Evolutionary conservation across 1,284 basidiomycete species (phyloP).

Genomic region (Puccinia hordei): DNA sequence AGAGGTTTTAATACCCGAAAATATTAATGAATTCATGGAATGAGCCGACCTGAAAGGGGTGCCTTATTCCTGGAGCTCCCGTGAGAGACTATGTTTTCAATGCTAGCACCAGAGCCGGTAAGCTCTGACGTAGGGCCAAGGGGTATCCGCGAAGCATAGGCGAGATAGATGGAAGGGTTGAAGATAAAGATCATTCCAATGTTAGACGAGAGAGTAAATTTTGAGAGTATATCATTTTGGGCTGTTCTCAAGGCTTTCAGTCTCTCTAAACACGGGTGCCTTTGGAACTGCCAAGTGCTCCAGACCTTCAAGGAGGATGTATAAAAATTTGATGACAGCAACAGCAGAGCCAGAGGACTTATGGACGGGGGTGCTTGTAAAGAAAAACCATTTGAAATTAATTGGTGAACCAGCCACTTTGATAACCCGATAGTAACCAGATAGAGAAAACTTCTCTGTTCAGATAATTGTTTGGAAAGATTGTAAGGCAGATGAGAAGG

Average conservation of each 20-base stretch:
- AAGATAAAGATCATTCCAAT: background rate
- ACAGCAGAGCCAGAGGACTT: too few relatives aligned
- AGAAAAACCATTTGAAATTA: background rate
- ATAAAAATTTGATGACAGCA: background rate
- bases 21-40: background rate
- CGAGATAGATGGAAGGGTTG: background rate
- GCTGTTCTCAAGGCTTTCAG: background rate
- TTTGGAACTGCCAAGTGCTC: background rate
- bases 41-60: constrained; percentile 19
- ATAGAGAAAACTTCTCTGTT: background rate
- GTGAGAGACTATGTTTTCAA: constrained; percentile 33
- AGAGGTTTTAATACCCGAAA: background rate
- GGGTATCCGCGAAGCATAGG: background rate
- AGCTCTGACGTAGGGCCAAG: constrained; percentile 41
- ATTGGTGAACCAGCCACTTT: constrained; percentile 10
- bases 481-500: background rate
- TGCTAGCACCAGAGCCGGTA: constrained; percentile 21
- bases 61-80: background rate
- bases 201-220: background rate
- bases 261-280: background rate
- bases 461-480: background rate
- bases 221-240: background rate
- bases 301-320: background rate
- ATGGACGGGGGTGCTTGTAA: background rate
- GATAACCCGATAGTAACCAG: background rate